Base-by-base conservation (phyloP, 768 basidiomycete species). In the Butyriboletus loyo region DNA sequence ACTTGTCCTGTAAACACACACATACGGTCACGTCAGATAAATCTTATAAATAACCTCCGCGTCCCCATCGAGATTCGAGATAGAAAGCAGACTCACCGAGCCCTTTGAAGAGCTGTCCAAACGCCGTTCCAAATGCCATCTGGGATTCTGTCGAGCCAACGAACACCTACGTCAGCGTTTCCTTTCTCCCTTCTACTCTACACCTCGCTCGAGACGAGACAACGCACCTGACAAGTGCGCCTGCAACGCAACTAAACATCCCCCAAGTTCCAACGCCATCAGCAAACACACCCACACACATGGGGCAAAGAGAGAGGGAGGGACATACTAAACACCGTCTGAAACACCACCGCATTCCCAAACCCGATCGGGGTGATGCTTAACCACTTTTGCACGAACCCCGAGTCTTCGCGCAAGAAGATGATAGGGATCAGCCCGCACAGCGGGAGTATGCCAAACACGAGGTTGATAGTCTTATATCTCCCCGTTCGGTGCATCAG, bases 401-500 rank as follows among this genome's bases (percentile, higher is more conserved):
- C 59, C 10, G 63, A 64, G 44, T 65, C 57, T 35, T 65, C 63
- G 1, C 54, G 54, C 14, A 64, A 3, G 9, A 67, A 28, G 3
- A 71, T 62, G 22, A 81, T 69, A 1, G 75, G 63, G 5, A 74
- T 49, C 0, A 76, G 71, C 2, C 77, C 73, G 4, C 75, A 63
- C 56, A 80, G 71, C 5, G 80, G 82, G 46, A 77, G 68, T 15
- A 77, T 61, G 0, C 80, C 82, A 53, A 79, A 83, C 2, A 76
- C 59, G 30, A 75, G 60, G 52, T 77, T 79, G 22, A 83, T 65
- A 1, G 57, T 58, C 54, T 74, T 78, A 64, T 82, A 82, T 54
- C 68, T 78, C 1, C 80, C 80, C 1, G 79, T 80, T 15, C 72
- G 72, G 46, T 76, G 76, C 75, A 82, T 77, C 42, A 77, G 56